Evolutionary conservation across 805 yeast genomes (phyloP), one percentile per base, ranked within the genome.

Genomic region (Brettanomyces bruxellensis): DNA sequence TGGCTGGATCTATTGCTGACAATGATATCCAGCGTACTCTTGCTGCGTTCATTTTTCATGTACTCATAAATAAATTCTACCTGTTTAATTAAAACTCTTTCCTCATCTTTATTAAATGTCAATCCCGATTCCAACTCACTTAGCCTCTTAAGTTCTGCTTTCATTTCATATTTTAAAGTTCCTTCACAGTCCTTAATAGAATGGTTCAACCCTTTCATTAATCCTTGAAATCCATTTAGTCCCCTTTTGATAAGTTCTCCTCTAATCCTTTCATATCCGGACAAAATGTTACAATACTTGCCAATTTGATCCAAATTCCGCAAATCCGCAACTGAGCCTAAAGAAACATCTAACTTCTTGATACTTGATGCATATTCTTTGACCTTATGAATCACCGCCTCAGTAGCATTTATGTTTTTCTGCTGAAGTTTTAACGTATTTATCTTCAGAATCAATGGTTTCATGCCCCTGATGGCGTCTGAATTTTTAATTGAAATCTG

Each of bases 401-500:
- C 60, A 3, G 82, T 76, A 30, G 73, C 70, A 43, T 78, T 81
- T 42, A 82, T 75, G 51, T 81, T 82, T 38, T 66, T 60, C 54
- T 79, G 81, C 51, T 78, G 72, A 1, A 70, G 61, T 36, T 76
- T 77, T 47, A 83, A 61, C 46, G 70, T 67, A 51, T 77, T 78
- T 43, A 85, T 83, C 47, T 79, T 78, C 6, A 73, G 71, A 37
- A 85, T 71, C 41, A 87, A 77, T 1, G 97, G 96, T 43, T 78
- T 75, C 54, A 91, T 78, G 24, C 85, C 72, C 30, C 66, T 63
- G 48, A 80, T 78, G 1, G 91, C 83, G 23, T 71, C 69, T 24
- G 69, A 58, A 5, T 89, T 73, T 45, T 73, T 74, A 30, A 61
- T 61, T 5, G 81, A 70, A 45, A 89, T 73, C 43, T 67, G 69